These are phyloP conservation scores for Naumovozyma baii DNA, from an alignment of 805 yeast species.

Conservation along the genomic window DNA sequence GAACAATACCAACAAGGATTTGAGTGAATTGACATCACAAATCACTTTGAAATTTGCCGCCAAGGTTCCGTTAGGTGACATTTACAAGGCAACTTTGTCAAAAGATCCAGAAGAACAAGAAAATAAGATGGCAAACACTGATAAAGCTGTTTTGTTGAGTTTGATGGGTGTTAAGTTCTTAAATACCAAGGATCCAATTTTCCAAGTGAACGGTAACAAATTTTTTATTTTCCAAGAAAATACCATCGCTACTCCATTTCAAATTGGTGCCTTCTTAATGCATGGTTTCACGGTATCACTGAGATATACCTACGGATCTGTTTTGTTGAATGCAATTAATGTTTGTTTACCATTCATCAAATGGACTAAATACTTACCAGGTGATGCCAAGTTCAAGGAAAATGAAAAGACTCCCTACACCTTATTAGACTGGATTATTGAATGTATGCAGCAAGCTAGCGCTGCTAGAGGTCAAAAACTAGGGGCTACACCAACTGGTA, in stretches of 20 bases:
- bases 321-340: slow-evolving; percentile 13
- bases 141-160: slow-evolving; percentile 10
- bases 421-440: slow-evolving; percentile 16
- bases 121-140: slow-evolving; percentile 14
- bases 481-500: slow-evolving; percentile 5
- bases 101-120: slow-evolving; percentile 14
- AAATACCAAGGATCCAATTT: slow-evolving; percentile 9
- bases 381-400: slow-evolving; percentile 13
- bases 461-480: slow-evolving; percentile 2
- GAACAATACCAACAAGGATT: neutral
- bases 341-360: slow-evolving; percentile 14
- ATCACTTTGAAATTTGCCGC: slow-evolving; percentile 11
- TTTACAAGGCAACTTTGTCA: slow-evolving; percentile 12
- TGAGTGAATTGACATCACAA: slow-evolving; percentile 10
- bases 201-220: slow-evolving; percentile 17
- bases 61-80: slow-evolving; percentile 12
- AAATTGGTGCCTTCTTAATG: slow-evolving; percentile 15
- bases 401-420: slow-evolving; percentile 10
- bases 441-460: slow-evolving; percentile 10
- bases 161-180: slow-evolving; percentile 16
- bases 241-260: slow-evolving; percentile 11
- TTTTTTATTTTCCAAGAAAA: slow-evolving; percentile 13
- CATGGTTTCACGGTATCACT: slow-evolving; percentile 16
- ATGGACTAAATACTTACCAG: slow-evolving; percentile 18
- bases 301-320: slow-evolving; percentile 15